Conservation (phyloP, 208 protist species). For the Angomonas ambiguus region DNA sequence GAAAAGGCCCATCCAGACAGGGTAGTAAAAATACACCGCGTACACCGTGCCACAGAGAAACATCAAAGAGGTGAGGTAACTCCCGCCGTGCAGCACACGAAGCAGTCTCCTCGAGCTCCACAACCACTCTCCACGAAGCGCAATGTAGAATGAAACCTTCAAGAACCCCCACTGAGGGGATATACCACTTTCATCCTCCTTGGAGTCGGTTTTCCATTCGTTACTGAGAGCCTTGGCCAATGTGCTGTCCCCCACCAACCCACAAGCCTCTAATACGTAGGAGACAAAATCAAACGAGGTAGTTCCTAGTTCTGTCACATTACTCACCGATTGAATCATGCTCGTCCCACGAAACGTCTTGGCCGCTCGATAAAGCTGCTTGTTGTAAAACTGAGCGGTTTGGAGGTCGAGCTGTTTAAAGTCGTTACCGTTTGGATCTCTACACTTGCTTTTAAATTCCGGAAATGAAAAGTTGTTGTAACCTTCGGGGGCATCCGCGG, state of each 20-base stretch:
- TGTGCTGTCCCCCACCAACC: slow-evolving; percentile 27
- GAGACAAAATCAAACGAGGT: slow-evolving; percentile 66
- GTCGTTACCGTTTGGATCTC: slow-evolving; percentile 10
- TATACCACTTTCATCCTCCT: no score
- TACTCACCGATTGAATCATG: slow-evolving; percentile 31
- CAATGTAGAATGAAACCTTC: slow-evolving; percentile 98
- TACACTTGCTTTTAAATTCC: no score
- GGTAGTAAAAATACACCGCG: background rate
- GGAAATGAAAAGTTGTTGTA: background rate
- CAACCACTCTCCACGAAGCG: slow-evolving; percentile 86
- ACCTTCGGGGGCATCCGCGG: background rate
- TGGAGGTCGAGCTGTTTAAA: slow-evolving; percentile 25
- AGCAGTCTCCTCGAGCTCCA: slow-evolving; percentile 27
- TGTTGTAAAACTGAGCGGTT: slow-evolving; percentile 52
- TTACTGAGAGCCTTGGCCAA: no score
- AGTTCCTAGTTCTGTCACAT: background rate
- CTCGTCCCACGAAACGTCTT: slow-evolving; percentile 51
- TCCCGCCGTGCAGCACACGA: slow-evolving; percentile 46
- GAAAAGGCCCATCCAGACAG: background rate
- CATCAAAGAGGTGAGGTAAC: slow-evolving; percentile 25
- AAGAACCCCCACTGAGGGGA: slow-evolving; percentile 61
- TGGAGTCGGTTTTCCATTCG: no score
- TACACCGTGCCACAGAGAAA: slow-evolving; percentile 27
- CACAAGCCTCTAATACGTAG: slow-evolving; percentile 59
- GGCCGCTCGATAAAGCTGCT: slow-evolving; percentile 46